A percentile compares a stretch with the other conserved stretches of the same genome.
Evolutionary conservation across 2,329 filamentous ascomycete species (phyloP).

Genomic region (Aulographum hederae): DNA sequence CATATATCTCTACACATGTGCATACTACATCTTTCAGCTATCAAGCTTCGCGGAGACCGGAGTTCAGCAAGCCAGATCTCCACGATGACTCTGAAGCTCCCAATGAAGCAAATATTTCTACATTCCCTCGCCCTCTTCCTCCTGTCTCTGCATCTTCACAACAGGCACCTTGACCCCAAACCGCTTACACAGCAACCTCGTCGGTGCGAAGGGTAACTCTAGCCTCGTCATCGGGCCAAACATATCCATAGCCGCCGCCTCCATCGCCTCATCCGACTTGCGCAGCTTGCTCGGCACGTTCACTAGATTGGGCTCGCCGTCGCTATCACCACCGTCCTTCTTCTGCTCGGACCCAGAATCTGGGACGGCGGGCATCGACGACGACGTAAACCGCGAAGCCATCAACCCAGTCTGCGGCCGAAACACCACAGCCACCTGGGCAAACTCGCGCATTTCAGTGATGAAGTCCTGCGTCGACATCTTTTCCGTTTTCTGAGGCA

Average conservation of each 20-base stretch:
- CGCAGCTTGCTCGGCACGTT: too few relatives aligned
- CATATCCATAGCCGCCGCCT: slow-evolving; percentile 81
- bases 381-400: slow-evolving; percentile 86
- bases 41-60: too few relatives aligned
- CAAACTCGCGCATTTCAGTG: slow-evolving; percentile 64
- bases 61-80: too few relatives aligned
- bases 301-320: slow-evolving; percentile 33
- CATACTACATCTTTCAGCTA: too few relatives aligned
- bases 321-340: slow-evolving; percentile 20
- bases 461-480: slow-evolving; percentile 54
- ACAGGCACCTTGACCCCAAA: slow-evolving; percentile 70
- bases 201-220: slow-evolving; percentile 55
- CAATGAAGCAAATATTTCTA: too few relatives aligned
- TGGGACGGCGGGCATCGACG: too few relatives aligned
- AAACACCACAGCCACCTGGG: slow-evolving; percentile 60
- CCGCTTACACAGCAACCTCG: slow-evolving; percentile 76
- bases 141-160: not conserved
- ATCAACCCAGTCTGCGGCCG: slow-evolving; percentile 83
- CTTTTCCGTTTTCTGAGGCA: slow-evolving; percentile 36
- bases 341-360: slow-evolving; percentile 9
- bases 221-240: slow-evolving; percentile 75
- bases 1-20: too few relatives aligned
- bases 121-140: not conserved
- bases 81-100: too few relatives aligned
- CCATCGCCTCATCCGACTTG: slow-evolving; percentile 73